phyloP scores from a whole-genome alignment of 345 rosid species.

The Pistacia integerrima region DNA sequence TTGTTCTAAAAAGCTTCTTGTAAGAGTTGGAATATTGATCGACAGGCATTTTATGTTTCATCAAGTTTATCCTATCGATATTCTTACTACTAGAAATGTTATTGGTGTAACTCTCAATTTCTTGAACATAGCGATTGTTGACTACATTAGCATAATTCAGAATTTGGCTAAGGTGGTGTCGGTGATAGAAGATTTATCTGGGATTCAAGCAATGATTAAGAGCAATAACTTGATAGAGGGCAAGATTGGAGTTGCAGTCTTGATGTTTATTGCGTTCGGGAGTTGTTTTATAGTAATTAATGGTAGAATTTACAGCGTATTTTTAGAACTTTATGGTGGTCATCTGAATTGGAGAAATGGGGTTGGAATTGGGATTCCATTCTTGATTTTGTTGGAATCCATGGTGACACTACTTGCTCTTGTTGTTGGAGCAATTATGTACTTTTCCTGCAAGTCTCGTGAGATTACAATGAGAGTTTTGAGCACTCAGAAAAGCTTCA shows the following conservation, averaged over 20 bases:
- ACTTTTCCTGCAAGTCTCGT: too few species aligned
- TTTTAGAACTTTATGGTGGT: too few species aligned
- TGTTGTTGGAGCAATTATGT: too few species aligned
- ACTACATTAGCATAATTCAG: conserved; percentile 46
- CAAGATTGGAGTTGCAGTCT: conserved; percentile 27
- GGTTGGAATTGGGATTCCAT: too few species aligned
- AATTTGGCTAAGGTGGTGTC: conserved; percentile 56
- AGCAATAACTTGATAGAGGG: conserved; percentile 42
- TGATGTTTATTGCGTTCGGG: conserved; percentile 27
- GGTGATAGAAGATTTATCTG: conserved; percentile 48
- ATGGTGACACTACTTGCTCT: too few species aligned
- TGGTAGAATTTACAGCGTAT: neutral
- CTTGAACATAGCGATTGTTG: conserved; percentile 27
- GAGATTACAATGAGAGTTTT: too few species aligned
- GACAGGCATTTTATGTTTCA: too few species aligned
- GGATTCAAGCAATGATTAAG: conserved; percentile 47
- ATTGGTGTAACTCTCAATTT: neutral
- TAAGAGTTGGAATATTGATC: neutral
- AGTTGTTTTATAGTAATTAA: conserved; percentile 17
- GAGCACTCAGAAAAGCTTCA: too few species aligned
- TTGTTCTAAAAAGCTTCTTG: conserved; percentile 21
- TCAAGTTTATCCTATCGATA: neutral
- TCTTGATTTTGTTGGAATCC: too few species aligned
- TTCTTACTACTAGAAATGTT: too few species aligned
- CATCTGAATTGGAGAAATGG: too few species aligned